Percentiles rank a stretch among this genome's conserved stretches.
These are phyloP conservation scores for Exophiala dermatitidis DNA, from an alignment of 2,329 filamentous ascomycete species.

Conservation along the genomic window DNA sequence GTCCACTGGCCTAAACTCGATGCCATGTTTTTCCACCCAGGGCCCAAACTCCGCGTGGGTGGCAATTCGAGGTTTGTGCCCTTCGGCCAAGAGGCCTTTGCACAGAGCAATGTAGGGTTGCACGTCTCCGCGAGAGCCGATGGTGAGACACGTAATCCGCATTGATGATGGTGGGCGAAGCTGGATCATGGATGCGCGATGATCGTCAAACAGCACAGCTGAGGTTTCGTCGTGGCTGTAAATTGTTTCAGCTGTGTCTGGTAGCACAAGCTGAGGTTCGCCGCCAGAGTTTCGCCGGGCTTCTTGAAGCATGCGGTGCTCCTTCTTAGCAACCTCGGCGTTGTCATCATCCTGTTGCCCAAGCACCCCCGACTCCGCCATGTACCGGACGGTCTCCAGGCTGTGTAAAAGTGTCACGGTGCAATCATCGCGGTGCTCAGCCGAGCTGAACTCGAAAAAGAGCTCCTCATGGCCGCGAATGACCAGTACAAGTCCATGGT, in stretches of 20 bases:
- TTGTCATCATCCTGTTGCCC: conserved; percentile 62
- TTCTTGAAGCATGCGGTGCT: conserved; percentile 71
- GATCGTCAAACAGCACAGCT: conserved; percentile 69
- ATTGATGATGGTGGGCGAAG: conserved; percentile 79
- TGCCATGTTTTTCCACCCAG: conserved; percentile 89
- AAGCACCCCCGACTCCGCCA: conserved; percentile 62
- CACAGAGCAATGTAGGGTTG: conserved; percentile 96
- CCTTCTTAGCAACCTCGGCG: conserved; percentile 67
- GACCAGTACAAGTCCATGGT: conserved; percentile 83
- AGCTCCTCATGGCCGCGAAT: conserved; percentile 91
- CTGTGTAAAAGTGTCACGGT: conserved; percentile 70
- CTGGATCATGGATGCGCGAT: conserved; percentile 76
- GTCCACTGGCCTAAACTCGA: conserved; percentile 80
- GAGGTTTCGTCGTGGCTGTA: conserved; percentile 33
- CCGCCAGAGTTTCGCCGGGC: conserved; percentile 51
- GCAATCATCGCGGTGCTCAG: conserved; percentile 80
- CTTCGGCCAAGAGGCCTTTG: conserved; percentile 80
- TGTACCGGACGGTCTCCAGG: conserved; percentile 63
- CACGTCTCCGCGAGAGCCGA: conserved; percentile 90
- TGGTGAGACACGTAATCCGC: conserved; percentile 85
- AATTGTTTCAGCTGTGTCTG: conserved; percentile 25
- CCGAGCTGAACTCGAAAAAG: conserved; percentile 83
- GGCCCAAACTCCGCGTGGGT: conserved; percentile 83
- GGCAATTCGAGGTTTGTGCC: conserved; percentile 78
- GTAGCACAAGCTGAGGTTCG: conserved; percentile 24